Evolutionary conservation across 768 basidiomycete species (phyloP), one percentile per base, ranked within the genome.

Genomic region (Trametes villosa): DNA sequence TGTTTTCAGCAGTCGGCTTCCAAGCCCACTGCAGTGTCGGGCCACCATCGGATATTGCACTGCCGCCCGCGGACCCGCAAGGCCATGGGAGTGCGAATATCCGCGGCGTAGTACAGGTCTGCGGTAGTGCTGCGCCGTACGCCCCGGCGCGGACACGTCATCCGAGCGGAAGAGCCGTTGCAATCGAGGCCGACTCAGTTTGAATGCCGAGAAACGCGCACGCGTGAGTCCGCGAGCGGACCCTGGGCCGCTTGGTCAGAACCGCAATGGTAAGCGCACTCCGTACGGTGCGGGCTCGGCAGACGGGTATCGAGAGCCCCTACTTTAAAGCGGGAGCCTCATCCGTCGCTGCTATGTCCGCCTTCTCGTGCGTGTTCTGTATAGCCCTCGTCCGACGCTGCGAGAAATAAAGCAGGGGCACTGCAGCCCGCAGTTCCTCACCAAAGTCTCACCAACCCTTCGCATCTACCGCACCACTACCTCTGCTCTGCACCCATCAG

Each of bases 191-290:
- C 53, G 51, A 59, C 51, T 33, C 22, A 45, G 26, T 30, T 41
- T 29, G 38, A 41, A 54, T 24, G 59, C 59, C 59, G 59, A 54
- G 47, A 49, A 20, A 36, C 53, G 59, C 53, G 52, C 59, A 54
- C 17, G 45, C 47, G 46, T 20, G n/a, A n/a, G n/a, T n/a, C n/a
- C n/a, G n/a, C 45, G 24, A 20, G 46, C 49, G 34, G 29, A 26
- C 26, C 22, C 29, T 17, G 27, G 8, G 31, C 38, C 30, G 46
- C 60, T 61, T 50, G 53, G 53, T 61, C 47, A 55, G 24, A 36
- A 50, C 27, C 29, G 40, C 31, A 50, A 61, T 50, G 24, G 55
- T 57, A 57, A 57, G 56, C 56, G 46, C 36, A 49, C 26, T 31
- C 34, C 56, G 45, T 33, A 57, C 46, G 46, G 55, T 34, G 38